Conservation (phyloP, 306 rosid genomes). For the Pyrus pyrifolia region DNA sequence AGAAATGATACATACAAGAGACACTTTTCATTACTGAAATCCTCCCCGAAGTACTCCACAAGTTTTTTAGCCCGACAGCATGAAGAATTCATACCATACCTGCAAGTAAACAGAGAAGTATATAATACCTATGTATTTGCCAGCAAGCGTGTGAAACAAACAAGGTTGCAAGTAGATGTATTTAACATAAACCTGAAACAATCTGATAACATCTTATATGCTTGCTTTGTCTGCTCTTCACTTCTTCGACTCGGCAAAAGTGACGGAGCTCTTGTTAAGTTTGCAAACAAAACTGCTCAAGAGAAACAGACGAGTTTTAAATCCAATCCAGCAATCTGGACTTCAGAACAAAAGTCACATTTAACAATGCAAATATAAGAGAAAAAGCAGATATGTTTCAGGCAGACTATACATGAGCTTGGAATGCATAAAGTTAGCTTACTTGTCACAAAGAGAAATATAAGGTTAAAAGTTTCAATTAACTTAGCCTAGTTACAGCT, state of each 20-base stretch:
- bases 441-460: background rate
- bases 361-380: background rate
- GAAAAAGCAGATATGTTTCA: background rate
- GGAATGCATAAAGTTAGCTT: background rate
- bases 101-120: constrained; percentile 22
- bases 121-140: background rate
- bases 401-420: background rate
- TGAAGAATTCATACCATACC: constrained; percentile 83
- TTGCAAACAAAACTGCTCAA: constrained; percentile 67
- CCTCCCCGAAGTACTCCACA: constrained; percentile 88
- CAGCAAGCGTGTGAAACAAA: background rate
- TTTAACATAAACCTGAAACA: constrained; percentile 70
- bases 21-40: constrained; percentile 54
- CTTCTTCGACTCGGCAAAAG: constrained; percentile 83
- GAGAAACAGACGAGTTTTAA: constrained; percentile 1
- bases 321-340: background rate
- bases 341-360: background rate
- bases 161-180: constrained; percentile 13
- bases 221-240: constrained; percentile 66
- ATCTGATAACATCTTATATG: constrained; percentile 77
- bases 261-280: constrained; percentile 65
- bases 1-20: constrained; percentile 46
- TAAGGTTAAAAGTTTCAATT: background rate
- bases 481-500: background rate
- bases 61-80: constrained; percentile 73